Conservation (phyloP, 2,329 filamentous ascomycete species). For the Colletotrichum sp. region DNA sequence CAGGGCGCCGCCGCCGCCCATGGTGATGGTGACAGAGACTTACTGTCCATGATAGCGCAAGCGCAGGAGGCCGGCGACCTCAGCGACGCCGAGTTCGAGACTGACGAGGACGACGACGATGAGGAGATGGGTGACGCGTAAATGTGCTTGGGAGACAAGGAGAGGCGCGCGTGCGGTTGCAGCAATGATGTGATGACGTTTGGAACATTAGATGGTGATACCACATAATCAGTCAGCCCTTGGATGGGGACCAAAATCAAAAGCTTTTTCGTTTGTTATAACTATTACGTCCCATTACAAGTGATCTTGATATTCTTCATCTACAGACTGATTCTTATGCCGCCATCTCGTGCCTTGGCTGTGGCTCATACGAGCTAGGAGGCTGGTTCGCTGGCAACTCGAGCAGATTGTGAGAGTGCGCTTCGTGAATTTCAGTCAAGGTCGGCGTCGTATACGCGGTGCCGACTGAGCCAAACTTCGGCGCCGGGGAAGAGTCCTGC, state of each 20-base stretch:
- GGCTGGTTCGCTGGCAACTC: not conserved
- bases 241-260: slow-evolving; percentile 1
- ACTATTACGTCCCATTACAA: too few relatives aligned
- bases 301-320: not conserved
- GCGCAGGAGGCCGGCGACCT: slow-evolving; percentile 73
- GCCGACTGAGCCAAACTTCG: not conserved
- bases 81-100: slow-evolving; percentile 74
- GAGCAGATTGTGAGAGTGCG: not conserved
- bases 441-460: not conserved
- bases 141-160: not conserved
- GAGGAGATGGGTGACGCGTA: slow-evolving; percentile 47
- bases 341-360: not conserved
- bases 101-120: slow-evolving; percentile 60
- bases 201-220: slow-evolving; percentile 12
- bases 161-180: not conserved
- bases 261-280: slow-evolving; percentile 1
- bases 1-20: not conserved
- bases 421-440: not conserved
- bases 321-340: not conserved
- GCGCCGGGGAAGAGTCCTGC: not conserved
- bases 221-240: slow-evolving; percentile 2
- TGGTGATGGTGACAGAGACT: slow-evolving; percentile 2
- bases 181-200: not conserved
- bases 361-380: rapidly evolving
- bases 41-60: slow-evolving; percentile 53